Evolutionary conservation across 768 basidiomycete species (phyloP).

Genomic region (Crassisporium funariophilum): DNA sequence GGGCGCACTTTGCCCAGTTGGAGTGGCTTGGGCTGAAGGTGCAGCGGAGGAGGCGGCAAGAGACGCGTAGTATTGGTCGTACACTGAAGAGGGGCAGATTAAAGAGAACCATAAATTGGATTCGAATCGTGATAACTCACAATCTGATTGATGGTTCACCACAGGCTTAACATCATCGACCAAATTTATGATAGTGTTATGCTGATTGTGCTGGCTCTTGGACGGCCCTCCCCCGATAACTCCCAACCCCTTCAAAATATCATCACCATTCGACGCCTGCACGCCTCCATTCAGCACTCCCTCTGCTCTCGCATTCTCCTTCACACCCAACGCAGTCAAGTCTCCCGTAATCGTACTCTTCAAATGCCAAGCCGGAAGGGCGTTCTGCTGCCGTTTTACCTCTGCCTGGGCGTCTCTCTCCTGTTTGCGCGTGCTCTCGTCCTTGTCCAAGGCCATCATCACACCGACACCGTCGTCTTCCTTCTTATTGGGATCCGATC

Average conservation of each 20-base stretch:
- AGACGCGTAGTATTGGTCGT: slow-evolving; percentile 82
- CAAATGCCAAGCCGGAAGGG: slow-evolving; percentile 92
- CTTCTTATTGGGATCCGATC: slow-evolving; percentile 58
- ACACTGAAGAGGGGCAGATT: slow-evolving; percentile 46
- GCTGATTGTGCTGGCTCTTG: slow-evolving; percentile 25
- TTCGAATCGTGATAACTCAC: slow-evolving; percentile 46
- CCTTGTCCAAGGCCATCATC: slow-evolving; percentile 88
- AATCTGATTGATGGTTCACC: slow-evolving; percentile 62
- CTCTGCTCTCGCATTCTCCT: slow-evolving; percentile 63
- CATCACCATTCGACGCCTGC: slow-evolving; percentile 64
- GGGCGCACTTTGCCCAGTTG: slow-evolving; percentile 48
- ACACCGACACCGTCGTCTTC: slow-evolving; percentile 83
- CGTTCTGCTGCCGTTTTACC: slow-evolving; percentile 87
- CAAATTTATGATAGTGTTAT: slow-evolving; percentile 15
- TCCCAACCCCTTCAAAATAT: slow-evolving; percentile 70
- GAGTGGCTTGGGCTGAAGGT: slow-evolving; percentile 63
- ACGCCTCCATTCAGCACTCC: slow-evolving; percentile 26
- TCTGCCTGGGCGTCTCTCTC: slow-evolving; percentile 83
- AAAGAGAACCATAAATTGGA: background rate
- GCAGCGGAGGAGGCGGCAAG: slow-evolving; percentile 61
- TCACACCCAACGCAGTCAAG: slow-evolving; percentile 82
- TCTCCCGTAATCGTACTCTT: slow-evolving; percentile 95
- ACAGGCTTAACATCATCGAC: slow-evolving; percentile 42
- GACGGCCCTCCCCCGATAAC: slow-evolving; percentile 46
- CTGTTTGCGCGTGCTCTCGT: slow-evolving; percentile 69